These are phyloP conservation scores for Platanthera zijinensis DNA, from an alignment of 106 monocot species.

Conservation along the genomic window DNA sequence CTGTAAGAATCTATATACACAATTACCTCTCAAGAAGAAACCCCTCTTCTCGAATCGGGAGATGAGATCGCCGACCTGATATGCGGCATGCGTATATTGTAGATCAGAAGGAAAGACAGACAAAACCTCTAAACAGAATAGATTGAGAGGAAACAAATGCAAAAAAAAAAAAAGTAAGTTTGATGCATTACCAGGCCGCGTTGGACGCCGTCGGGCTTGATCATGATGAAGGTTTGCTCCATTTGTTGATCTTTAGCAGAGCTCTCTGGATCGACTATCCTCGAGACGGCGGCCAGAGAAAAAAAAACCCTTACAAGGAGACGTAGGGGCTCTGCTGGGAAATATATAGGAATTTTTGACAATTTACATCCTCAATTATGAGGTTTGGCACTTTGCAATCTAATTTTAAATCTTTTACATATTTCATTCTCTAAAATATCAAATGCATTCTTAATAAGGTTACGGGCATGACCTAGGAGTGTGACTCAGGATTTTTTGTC, in stretches of 20 bases:
- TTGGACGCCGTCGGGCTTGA: slow-evolving; percentile 97
- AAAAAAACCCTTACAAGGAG: neutral
- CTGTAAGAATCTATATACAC: neutral
- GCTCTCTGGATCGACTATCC: neutral
- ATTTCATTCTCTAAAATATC: too few species aligned
- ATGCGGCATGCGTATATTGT: slow-evolving; percentile 1
- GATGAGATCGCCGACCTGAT: slow-evolving; percentile 76
- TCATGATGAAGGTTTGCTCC: slow-evolving; percentile 93
- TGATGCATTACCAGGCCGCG: slow-evolving; percentile 55
- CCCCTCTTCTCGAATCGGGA: slow-evolving; percentile 93
- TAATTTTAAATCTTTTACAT: too few species aligned
- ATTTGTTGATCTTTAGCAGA: slow-evolving; percentile 13
- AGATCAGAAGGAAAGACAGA: neutral
- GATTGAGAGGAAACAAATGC: neutral
- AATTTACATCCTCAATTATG: too few species aligned
- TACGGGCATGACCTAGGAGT: too few species aligned
- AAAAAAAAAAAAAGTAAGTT: neutral
- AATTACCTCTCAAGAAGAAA: slow-evolving; percentile 74
- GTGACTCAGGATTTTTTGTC: too few species aligned
- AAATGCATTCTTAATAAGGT: too few species aligned
- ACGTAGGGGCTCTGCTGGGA: neutral
- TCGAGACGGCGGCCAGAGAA: neutral
- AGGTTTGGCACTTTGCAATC: too few species aligned
- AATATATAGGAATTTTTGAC: neutral
- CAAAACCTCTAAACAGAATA: neutral